Evolutionary conservation across 2,329 filamentous ascomycete species (phyloP).

Genomic region (Nannizziopsis barbatae): DNA sequence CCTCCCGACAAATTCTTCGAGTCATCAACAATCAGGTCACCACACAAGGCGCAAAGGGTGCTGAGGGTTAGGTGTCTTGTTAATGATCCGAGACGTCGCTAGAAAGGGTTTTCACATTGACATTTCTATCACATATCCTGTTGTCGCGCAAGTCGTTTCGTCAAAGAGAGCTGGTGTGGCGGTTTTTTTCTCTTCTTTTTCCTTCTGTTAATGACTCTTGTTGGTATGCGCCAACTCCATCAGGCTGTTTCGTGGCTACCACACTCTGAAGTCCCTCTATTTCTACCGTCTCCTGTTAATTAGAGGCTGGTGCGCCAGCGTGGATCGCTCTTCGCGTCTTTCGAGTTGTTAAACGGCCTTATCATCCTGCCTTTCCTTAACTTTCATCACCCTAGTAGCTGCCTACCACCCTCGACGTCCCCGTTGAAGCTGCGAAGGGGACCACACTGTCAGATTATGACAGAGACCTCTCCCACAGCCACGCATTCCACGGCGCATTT

Average conservation of each 20-base stretch:
- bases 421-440: conserved; percentile 27
- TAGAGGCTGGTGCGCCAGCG: neutral
- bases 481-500: conserved; percentile 39
- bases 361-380: neutral
- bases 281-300: neutral
- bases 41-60: neutral
- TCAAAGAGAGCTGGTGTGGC: neutral
- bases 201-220: conserved; percentile 2
- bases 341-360: neutral
- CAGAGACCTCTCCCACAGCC: conserved; percentile 42
- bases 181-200: no score
- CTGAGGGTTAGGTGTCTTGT: neutral
- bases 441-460: conserved; percentile 43
- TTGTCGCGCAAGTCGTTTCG: neutral
- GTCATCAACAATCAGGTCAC: neutral
- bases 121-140: neutral
- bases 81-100: neutral
- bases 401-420: neutral
- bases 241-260: neutral
- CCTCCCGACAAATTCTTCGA: neutral
- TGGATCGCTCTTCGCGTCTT: neutral
- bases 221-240: conserved; percentile 5
- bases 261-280: neutral
- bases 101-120: neutral
- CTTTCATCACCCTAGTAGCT: conserved; percentile 1